These are phyloP conservation scores for Bertia moriformis DNA, from an alignment of 2,329 filamentous ascomycete genomes.

Conservation along the genomic window DNA sequence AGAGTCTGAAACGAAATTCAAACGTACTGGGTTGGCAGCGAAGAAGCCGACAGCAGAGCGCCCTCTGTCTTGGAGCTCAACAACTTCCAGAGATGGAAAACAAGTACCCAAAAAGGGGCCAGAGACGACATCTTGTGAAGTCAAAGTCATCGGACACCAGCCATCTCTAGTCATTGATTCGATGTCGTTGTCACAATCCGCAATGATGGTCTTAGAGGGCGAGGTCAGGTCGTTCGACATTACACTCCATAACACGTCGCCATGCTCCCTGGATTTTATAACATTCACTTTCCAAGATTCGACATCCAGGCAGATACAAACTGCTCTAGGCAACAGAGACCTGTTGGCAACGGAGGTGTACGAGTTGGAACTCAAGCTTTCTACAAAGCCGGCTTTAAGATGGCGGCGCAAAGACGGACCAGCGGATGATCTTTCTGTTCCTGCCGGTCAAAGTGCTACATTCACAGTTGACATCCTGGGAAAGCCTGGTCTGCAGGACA, in stretches of 20 bases:
- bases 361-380: slow-evolving; percentile 36
- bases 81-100: slow-evolving; percentile 18
- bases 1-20: slow-evolving; percentile 32
- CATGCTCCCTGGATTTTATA: slow-evolving; percentile 35
- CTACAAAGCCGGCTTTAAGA: slow-evolving; percentile 25
- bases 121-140: slow-evolving; percentile 18
- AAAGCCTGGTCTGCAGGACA: slow-evolving; percentile 38
- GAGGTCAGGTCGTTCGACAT: slow-evolving; percentile 36
- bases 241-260: slow-evolving; percentile 35
- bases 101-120: slow-evolving; percentile 16
- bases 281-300: slow-evolving; percentile 43
- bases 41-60: slow-evolving; percentile 17
- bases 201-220: slow-evolving; percentile 49
- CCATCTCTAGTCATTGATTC: slow-evolving; percentile 34
- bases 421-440: slow-evolving; percentile 20
- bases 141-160: slow-evolving; percentile 38
- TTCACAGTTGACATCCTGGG: slow-evolving; percentile 40
- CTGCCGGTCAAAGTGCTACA: slow-evolving; percentile 23
- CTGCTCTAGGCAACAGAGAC: slow-evolving; percentile 34
- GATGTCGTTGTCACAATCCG: slow-evolving; percentile 35
- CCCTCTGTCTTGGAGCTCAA: slow-evolving; percentile 24
- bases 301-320: slow-evolving; percentile 32
- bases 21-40: slow-evolving; percentile 28
- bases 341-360: slow-evolving; percentile 34
- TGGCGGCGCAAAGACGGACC: slow-evolving; percentile 21